These are phyloP conservation scores for Neurospora cerealis DNA, from an alignment of 495 filamentous ascomycete species.

Conservation along the genomic window DNA sequence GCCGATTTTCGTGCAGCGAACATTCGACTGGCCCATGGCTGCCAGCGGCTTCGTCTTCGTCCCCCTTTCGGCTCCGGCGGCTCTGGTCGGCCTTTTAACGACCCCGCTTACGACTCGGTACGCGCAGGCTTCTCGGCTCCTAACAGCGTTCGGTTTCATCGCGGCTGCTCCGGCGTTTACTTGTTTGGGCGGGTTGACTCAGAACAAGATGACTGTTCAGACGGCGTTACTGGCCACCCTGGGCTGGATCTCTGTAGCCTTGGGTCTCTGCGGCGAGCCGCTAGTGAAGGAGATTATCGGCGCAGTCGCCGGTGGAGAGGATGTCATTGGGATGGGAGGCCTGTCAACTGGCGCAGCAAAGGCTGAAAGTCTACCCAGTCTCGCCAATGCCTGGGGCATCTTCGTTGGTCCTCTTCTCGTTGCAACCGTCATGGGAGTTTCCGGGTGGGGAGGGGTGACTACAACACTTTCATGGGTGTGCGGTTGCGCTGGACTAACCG, in stretches of 20 bases:
- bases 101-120: conserved; percentile 4
- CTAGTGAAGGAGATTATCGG: conserved; percentile 12
- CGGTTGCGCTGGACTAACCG: conserved; percentile 6
- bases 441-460: conserved; percentile 14
- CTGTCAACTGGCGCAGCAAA: conserved; percentile 4
- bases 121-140: conserved; percentile 11
- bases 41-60: conserved; percentile 12
- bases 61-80: conserved; percentile 14
- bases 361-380: conserved; percentile 10
- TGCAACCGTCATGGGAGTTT: conserved; percentile 9
- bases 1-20: conserved; percentile 12
- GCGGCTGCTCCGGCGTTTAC: conserved; percentile 12
- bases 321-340: not conserved
- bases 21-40: conserved; percentile 13
- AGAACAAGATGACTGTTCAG: not conserved
- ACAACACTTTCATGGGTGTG: conserved; percentile 7
- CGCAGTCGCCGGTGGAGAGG: not conserved
- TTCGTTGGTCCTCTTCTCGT: conserved; percentile 19
- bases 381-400: conserved; percentile 18
- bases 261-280: conserved; percentile 16
- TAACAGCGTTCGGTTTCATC: conserved; percentile 14
- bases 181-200: conserved; percentile 4
- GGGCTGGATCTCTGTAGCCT: conserved; percentile 12
- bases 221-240: conserved; percentile 9
- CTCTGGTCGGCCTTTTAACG: conserved; percentile 11